Conservation (phyloP, 768 basidiomycete genomes). For the Calvatia gigantea region DNA sequence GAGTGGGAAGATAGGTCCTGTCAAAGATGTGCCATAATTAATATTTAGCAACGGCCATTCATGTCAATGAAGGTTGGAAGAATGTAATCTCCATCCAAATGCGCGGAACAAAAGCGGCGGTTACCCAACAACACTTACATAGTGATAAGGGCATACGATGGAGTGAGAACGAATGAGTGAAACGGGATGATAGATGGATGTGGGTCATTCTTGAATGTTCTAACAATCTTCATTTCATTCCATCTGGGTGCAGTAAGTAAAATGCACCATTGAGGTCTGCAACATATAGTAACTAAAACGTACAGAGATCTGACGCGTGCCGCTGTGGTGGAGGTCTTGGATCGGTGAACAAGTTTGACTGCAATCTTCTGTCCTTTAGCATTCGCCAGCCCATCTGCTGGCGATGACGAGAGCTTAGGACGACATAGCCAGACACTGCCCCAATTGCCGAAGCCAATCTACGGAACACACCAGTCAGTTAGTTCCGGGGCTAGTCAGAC, state of each 20-base stretch:
- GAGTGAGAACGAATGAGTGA: slow-evolving; percentile 91
- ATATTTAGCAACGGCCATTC: slow-evolving; percentile 15
- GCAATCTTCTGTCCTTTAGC: slow-evolving; percentile 63
- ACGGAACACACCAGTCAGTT: slow-evolving; percentile 8
- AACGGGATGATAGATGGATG: slow-evolving; percentile 94
- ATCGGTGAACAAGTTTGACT: slow-evolving; percentile 91
- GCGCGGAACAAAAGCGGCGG: not conserved
- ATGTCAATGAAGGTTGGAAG: slow-evolving; percentile 7
- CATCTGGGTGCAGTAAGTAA: slow-evolving; percentile 46
- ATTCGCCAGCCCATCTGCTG: slow-evolving; percentile 32
- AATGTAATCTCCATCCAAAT: not conserved
- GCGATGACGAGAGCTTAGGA: slow-evolving; percentile 45
- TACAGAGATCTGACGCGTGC: slow-evolving; percentile 88
- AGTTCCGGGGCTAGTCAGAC: not conserved
- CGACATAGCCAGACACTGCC: slow-evolving; percentile 83
- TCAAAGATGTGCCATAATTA: slow-evolving; percentile 9
- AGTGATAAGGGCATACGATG: slow-evolving; percentile 87
- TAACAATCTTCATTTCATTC: slow-evolving; percentile 98
- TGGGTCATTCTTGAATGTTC: slow-evolving; percentile 75
- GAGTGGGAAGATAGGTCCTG: slow-evolving; percentile 85
- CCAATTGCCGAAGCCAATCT: slow-evolving; percentile 94
- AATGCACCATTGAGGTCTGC: not conserved
- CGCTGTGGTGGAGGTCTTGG: slow-evolving; percentile 79
- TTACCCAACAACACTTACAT: slow-evolving; percentile 53
- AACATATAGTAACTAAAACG: slow-evolving; percentile 22